Evolutionary conservation across 2,329 filamentous ascomycete species (phyloP), one percentile per base, ranked within the genome.

Genomic region (Fusarium anguioides): DNA sequence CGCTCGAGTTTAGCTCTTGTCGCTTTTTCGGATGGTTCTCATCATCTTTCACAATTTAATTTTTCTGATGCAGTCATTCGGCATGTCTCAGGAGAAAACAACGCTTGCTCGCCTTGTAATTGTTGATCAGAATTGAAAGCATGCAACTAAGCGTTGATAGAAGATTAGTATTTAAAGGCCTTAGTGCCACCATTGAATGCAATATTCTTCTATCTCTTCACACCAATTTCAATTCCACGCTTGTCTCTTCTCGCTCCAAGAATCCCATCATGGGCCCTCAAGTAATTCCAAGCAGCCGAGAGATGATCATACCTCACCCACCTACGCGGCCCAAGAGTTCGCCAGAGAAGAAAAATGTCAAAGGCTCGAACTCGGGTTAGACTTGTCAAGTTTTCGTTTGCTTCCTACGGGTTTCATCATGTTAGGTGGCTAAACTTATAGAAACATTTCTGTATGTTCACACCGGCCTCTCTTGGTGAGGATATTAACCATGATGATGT

Each of bases 71-170:
- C 23, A 26, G 11, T 9, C n/a, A 8, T 39, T 18, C 17, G 21
- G 23, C 31, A 20, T 27, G 26, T 18, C 4, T n/a, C 5, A 14
- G 36, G 44, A 23, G 39, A 11, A 49, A 35, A 18, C 45, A 27
- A 45, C 37, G 39, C 58, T 63, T 57, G 35, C 4, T 46, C 50
- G 44, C 60, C 45, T 35, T 37, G 27, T 14, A 41, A 47, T 37
- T 27, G 21, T 37, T 11, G 20, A 18, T 18, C 14, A 36, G 21
- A 26, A 11, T 41, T 20, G 21, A 26, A 33, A 39, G 21, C 21
- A 23, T 15, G n/a, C 26, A 15, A 14, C 1, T 9, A 14, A 17
- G 31, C 9, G 31, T 5, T n/a, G 31, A 33, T 31, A 15, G 31
- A 33, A 17, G 8, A 33, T 5, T 33, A 33, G 6, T 33, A 33